Base-by-base conservation (phyloP, 371 early-diverging fungal genomes). In the Circinella minor region DNA sequence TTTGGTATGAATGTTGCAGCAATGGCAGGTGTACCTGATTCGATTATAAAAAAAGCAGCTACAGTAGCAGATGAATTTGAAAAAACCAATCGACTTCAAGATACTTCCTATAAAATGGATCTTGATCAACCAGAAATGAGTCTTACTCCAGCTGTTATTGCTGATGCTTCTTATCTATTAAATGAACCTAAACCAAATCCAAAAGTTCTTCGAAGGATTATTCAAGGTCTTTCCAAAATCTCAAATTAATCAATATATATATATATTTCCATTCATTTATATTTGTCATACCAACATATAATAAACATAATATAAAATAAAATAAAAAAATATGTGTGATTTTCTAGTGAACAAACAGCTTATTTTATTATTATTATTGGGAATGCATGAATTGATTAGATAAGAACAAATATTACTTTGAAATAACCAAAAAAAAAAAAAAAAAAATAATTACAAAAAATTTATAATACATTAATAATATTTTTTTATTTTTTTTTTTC, bases 1-100 rank as follows among this genome's bases (percentile, higher is more conserved):
- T 81, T 81, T 77, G 98, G 98, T 66, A 92, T 98, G 90, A 94
- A 97, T 71, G 96, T 98, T 0, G 99, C 99, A 0, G 89, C 83
- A 34, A 95, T 99, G 94, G 99, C 99, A 0, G 98, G 98, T 14
- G 90, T 99, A 7, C 98, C 98, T 0, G 43, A 66, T 20, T 57
- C 64, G 6, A 75, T 91, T 39, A 81, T 90, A 10, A 76, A 80
- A n/a, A 77, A 88, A 34, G 97, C 97, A 8, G 86, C 87, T 34
- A 69, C 66, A 7, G 84, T 92, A 49, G 95, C 96, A 0, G 83
- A 88, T 14, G 72, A 89, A 55, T 94, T 95, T 69, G 95, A 97
- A 71, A 70, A 67, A 13, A 63, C 64, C 0, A 80, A 81, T 61
- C 73, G 78, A n/a, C 36, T 75, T 4, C 78, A 77, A 39, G 85